Evolutionary conservation across 2,329 filamentous ascomycete genomes (phyloP), one percentile per base, ranked within the genome.

Genomic region (Dothidotthia symphoricarpi): DNA sequence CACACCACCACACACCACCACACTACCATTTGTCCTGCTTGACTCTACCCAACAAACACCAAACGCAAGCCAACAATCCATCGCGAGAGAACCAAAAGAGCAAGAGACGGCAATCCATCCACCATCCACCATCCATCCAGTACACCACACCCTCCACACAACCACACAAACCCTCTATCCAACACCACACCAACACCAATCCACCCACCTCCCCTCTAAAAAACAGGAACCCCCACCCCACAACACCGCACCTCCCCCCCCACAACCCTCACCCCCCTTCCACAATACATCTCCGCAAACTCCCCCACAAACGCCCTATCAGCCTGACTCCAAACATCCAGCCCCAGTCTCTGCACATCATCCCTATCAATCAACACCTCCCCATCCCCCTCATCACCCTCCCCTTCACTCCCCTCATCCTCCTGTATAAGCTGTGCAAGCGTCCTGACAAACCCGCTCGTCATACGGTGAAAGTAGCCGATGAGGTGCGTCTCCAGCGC

Each of bases 401-500:
- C 60, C 4, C 61, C 63, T 25, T 69, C 69, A 12, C 61, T 56
- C 4, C 69, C 69, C 10, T 68, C 66, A 19, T 70, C 70, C 32
- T 71, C 70, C 38, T 80, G 75, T 5, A 86, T 76, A 3, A 86
- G 68, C 45, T 83, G 79, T 0, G 76, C 75, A 36, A 89, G 63
- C 3, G 78, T 76, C 1, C 75, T 74, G 15, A 91, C 68, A 28
- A 88, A 74, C 51, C 79, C 74, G 2, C 78, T 77, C 0, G 86
- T 89, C 34, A 88, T 73, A 1, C 86, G 80, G 66, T 90, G 86
- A 64, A 91, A 91, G 64, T 89, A 93, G 1, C 85, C 83, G 37
- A 90, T 86, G 34, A 88, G 78, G 27, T 83, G 79, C 44, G 88
- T 81, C 58, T 89, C 84, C 9, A 78, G 75, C 3, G 68, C 69